Percentiles rank a stretch among this genome's conserved stretches.
Conservation (phyloP, 2,329 filamentous ascomycete genomes). For the Colletotrichum sp. region DNA sequence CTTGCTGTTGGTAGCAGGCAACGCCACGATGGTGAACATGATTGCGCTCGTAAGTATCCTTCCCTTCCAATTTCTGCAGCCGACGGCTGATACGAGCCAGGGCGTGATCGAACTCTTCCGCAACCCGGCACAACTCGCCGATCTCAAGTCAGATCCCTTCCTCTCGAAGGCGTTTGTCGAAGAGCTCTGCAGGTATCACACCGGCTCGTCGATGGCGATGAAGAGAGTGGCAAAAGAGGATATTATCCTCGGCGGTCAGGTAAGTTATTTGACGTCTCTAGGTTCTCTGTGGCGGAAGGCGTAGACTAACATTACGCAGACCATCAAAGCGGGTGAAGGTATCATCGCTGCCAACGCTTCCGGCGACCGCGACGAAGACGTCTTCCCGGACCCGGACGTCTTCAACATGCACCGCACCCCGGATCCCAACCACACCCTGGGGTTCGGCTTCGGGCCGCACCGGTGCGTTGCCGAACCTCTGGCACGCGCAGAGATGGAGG, state of each 20-base stretch:
- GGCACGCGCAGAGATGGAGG: slow-evolving; percentile 45
- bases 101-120: slow-evolving; percentile 49
- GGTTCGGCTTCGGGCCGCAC: slow-evolving; percentile 51
- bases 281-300: neutral
- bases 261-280: neutral
- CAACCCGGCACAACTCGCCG: slow-evolving; percentile 45
- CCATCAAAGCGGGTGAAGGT: slow-evolving; percentile 46
- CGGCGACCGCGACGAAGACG: slow-evolving; percentile 51
- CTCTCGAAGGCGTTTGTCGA: slow-evolving; percentile 46
- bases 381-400: slow-evolving; percentile 42
- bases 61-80: neutral
- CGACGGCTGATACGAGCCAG: slow-evolving; percentile 23
- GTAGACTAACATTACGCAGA: slow-evolving; percentile 19
- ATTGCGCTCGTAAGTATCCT: slow-evolving; percentile 43
- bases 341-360: slow-evolving; percentile 53
- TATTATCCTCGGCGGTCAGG: slow-evolving; percentile 46
- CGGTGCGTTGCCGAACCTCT: slow-evolving; percentile 51
- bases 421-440: slow-evolving; percentile 38
- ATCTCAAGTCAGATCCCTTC: slow-evolving; percentile 43
- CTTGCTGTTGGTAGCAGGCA: slow-evolving; percentile 54
- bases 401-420: slow-evolving; percentile 49
- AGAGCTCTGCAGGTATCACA: slow-evolving; percentile 54
- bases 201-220: slow-evolving; percentile 50
- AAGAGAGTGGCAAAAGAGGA: slow-evolving; percentile 53
- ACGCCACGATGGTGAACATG: slow-evolving; percentile 58